phyloP scores from a whole-genome alignment of 2,329 filamentous ascomycete species.

The Fusarium agapanthi region DNA sequence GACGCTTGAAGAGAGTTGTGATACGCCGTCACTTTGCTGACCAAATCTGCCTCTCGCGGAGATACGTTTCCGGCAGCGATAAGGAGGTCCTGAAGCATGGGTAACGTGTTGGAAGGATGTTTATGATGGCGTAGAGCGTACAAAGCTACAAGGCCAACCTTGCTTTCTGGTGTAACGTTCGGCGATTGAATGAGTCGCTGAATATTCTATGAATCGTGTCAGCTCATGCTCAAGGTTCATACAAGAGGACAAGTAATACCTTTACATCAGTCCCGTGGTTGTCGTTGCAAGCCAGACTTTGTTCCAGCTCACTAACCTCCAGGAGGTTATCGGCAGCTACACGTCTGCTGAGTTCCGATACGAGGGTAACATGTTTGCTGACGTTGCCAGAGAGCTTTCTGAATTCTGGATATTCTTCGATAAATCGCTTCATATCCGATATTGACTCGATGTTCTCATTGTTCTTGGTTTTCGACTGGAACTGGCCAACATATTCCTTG shows the following conservation, averaged over 20 bases:
- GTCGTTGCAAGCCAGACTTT: constrained; percentile 96
- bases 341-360: constrained; percentile 89
- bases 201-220: constrained; percentile 65
- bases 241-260: constrained; percentile 55
- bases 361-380: constrained; percentile 96
- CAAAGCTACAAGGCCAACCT: constrained; percentile 89
- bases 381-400: constrained; percentile 96
- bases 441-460: constrained; percentile 97
- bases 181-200: constrained; percentile 87
- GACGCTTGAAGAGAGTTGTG: constrained; percentile 86
- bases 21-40: constrained; percentile 84
- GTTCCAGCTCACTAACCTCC: constrained; percentile 97
- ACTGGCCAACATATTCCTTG: constrained; percentile 98
- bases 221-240: constrained; percentile 18
- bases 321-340: constrained; percentile 87
- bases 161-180: constrained; percentile 79
- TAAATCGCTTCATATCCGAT: constrained; percentile 98
- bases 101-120: constrained; percentile 82
- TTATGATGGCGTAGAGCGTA: constrained; percentile 94
- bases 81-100: constrained; percentile 87
- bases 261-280: constrained; percentile 93
- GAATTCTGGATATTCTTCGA: constrained; percentile 98
- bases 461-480: constrained; percentile 96
- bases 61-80: constrained; percentile 84
- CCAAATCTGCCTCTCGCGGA: constrained; percentile 77